A percentile compares a stretch with the other conserved stretches of the same genome.
Conservation (phyloP, 2,329 filamentous ascomycete genomes). For the Cercospora zeina region DNA sequence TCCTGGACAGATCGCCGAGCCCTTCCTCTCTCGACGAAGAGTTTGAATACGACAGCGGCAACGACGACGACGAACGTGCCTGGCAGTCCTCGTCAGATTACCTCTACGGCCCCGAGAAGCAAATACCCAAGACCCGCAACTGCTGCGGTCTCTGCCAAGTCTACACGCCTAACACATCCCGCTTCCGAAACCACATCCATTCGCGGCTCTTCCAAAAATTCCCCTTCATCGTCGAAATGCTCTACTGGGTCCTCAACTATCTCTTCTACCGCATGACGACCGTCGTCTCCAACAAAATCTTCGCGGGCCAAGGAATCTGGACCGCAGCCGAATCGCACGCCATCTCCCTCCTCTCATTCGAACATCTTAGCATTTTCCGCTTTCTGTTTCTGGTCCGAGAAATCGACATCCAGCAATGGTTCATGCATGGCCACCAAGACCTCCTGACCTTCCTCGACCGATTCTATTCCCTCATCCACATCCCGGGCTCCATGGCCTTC, state of each 20-base stretch:
- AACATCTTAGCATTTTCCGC: slow-evolving; percentile 53
- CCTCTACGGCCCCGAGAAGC: slow-evolving; percentile 40
- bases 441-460: slow-evolving; percentile 58
- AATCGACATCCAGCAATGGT: slow-evolving; percentile 57
- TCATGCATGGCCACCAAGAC: slow-evolving; percentile 56
- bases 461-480: slow-evolving; percentile 60
- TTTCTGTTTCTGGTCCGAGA: slow-evolving; percentile 57
- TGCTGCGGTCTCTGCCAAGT: slow-evolving; percentile 55
- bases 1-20: slow-evolving; percentile 37
- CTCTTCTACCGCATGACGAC: slow-evolving; percentile 60
- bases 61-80: slow-evolving; percentile 38
- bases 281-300: slow-evolving; percentile 38
- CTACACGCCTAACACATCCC: slow-evolving; percentile 41
- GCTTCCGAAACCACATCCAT: slow-evolving; percentile 62
- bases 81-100: slow-evolving; percentile 20
- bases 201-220: slow-evolving; percentile 65
- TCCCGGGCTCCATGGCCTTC: slow-evolving; percentile 58
- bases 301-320: slow-evolving; percentile 53
- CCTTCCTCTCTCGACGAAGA: slow-evolving; percentile 39
- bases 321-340: slow-evolving; percentile 57
- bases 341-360: slow-evolving; percentile 55
- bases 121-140: slow-evolving; percentile 52
- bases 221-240: slow-evolving; percentile 71
- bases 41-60: slow-evolving; percentile 41
- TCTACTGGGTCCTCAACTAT: slow-evolving; percentile 69